Percentiles rank a stretch among this genome's conserved stretches.
phyloP scores from a whole-genome alignment of 2,329 filamentous ascomycete genomes.

The Apiospora aurea region DNA sequence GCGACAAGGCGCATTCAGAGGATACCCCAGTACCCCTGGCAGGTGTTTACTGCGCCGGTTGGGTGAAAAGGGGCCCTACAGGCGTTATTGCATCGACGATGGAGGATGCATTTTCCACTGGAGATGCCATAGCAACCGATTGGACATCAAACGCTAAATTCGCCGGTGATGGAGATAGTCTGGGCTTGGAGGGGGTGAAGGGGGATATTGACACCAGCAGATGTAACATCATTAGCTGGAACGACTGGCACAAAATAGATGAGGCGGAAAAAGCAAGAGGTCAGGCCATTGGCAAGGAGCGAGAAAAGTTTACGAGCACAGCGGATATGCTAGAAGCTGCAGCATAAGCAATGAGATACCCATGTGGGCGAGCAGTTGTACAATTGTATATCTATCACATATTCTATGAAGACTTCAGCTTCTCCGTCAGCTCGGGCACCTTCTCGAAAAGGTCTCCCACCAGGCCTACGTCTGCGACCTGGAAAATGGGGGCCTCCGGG shows the following conservation, averaged over 20 bases:
- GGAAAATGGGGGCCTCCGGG: conserved; percentile 95
- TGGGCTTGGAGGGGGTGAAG: conserved; percentile 81
- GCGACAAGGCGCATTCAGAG: conserved; percentile 36
- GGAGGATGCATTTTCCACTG: conserved; percentile 91
- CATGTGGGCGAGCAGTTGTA: conserved; percentile 26
- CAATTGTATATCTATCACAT: conserved; percentile 15
- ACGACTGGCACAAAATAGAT: conserved; percentile 86
- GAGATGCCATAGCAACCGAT: conserved; percentile 82
- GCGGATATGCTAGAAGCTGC: conserved; percentile 65
- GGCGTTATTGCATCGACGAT: conserved; percentile 97
- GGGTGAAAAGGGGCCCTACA: conserved; percentile 94
- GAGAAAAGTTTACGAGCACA: conserved; percentile 72
- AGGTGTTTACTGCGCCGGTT: conserved; percentile 91
- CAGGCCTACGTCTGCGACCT: conserved; percentile 93
- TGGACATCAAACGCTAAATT: conserved; percentile 62
- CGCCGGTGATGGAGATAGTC: conserved; percentile 37
- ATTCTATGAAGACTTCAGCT: conserved; percentile 69
- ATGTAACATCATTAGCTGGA: conserved; percentile 76
- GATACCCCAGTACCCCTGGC: conserved; percentile 56
- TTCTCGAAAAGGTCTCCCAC: conserved; percentile 96
- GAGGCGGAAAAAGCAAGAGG: conserved; percentile 75
- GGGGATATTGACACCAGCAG: conserved; percentile 62
- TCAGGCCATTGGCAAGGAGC: conserved; percentile 71
- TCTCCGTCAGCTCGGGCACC: conserved; percentile 95
- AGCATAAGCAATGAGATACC: conserved; percentile 38